phyloP scores from a whole-genome alignment of 2,329 filamentous ascomycete species.

The Achaetomium macrosporum region DNA sequence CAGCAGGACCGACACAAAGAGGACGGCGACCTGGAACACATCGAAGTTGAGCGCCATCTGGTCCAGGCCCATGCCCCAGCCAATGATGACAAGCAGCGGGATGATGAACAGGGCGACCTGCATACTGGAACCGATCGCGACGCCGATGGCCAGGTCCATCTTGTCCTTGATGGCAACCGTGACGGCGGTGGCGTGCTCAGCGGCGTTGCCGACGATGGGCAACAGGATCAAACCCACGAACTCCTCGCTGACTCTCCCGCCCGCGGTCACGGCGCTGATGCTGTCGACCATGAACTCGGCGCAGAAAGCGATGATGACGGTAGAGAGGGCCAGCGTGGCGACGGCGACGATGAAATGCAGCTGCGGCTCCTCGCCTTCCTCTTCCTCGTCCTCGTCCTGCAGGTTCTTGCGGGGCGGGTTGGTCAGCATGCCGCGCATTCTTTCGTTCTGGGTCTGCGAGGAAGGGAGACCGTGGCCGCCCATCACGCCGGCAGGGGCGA shows the following conservation, averaged over 20 bases:
- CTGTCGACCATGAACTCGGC: constrained; percentile 73
- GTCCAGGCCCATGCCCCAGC: constrained; percentile 66
- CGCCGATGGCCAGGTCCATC: constrained; percentile 77
- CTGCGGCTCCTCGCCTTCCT: constrained; percentile 68
- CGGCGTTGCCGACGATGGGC: constrained; percentile 78
- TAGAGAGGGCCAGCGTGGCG: constrained; percentile 33
- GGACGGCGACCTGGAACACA: constrained; percentile 77
- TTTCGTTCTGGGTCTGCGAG: constrained; percentile 33
- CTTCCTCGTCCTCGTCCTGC: constrained; percentile 42
- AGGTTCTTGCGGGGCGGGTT: constrained; percentile 30
- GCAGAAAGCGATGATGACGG: constrained; percentile 73
- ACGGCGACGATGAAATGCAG: constrained; percentile 68
- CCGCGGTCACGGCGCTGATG: constrained; percentile 60
- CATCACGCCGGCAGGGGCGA: constrained; percentile 36
- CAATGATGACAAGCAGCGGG: constrained; percentile 68
- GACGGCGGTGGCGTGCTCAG: constrained; percentile 75
- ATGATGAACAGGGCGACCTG: constrained; percentile 77
- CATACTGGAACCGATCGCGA: constrained; percentile 74
- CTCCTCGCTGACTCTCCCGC: constrained; percentile 57
- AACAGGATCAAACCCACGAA: constrained; percentile 77
- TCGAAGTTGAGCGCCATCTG: constrained; percentile 82
- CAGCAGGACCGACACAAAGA: constrained; percentile 78
- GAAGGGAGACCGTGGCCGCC: constrained; percentile 8
- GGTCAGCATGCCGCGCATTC: constrained; percentile 40
- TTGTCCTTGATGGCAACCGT: constrained; percentile 78